Evolutionary conservation across 179 eudicot species (phyloP), one percentile per base, ranked within the genome.

Genomic region (Heliamphora pulchella): DNA sequence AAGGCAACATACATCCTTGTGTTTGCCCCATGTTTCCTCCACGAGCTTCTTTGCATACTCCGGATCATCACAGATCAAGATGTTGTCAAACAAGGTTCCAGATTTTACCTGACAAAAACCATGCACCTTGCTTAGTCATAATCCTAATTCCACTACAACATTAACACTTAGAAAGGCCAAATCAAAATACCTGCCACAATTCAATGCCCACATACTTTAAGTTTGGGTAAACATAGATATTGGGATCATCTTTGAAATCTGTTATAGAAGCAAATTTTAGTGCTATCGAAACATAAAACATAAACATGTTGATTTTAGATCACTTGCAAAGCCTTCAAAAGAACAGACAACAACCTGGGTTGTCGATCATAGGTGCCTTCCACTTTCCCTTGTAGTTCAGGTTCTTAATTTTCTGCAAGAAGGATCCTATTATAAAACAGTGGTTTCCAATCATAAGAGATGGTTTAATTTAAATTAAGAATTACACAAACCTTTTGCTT

Each of bases 21-120:
- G 93, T 83, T 93, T 94, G 82, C 88, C 97, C 98, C 98, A 94
- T 71, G 98, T 94, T 82, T 93, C 97, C 83, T 93, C 97, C 6
- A 91, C 97, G 63, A 91, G 59, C 82, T 91, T 86, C 87, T 89
- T 88, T 8, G 98, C 97, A 78, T 94, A 93, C 73, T 93, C 98
- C 8, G 97, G 93, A 80, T 94, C 98, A 80, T 94, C 98, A 82
- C 84, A 77, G 59, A 93, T 82, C 91, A 94, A 88, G 79, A 94
- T 88, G 83, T 94, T 94, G 92, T 94, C 97, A 77, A 94, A 94
- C 79, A 94, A 87, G 48, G 97, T 94, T 81, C 98, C 98, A 76
- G 98, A 93, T 83, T 93, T 94, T 75, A 94, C 98, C 98, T 94
- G 86, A 70, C 54, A 74, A 79, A 62, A 43, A n/a, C 0, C 59